phyloP scores from a whole-genome alignment of 768 basidiomycete genomes.

The Kwoniella shandongensis region DNA sequence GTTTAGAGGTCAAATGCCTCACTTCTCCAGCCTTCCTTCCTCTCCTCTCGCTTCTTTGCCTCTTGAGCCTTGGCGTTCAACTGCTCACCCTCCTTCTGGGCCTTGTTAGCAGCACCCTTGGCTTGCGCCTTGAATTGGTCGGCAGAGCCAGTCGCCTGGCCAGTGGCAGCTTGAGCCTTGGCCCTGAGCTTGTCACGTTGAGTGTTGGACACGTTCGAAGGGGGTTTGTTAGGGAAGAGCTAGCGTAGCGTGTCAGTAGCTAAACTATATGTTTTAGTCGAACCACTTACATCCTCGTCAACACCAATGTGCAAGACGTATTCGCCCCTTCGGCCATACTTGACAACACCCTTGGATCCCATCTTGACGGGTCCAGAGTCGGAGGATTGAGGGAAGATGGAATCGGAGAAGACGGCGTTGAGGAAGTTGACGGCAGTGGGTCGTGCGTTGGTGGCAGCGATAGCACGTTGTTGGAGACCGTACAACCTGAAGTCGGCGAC shows the following conservation, averaged over 20 bases:
- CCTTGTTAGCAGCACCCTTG: constrained; percentile 44
- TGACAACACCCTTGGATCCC: constrained; percentile 53
- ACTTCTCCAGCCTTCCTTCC: constrained; percentile 50
- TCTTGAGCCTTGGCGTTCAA: constrained; percentile 42
- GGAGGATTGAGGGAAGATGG: constrained; percentile 45
- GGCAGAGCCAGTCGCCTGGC: constrained; percentile 42
- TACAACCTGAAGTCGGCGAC: constrained; percentile 61
- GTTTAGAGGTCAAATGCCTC: constrained; percentile 49
- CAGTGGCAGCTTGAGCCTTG: constrained; percentile 31
- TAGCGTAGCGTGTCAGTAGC: constrained; percentile 7
- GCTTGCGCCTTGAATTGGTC: constrained; percentile 42
- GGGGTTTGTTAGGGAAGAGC: constrained; percentile 53
- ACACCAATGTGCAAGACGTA: constrained; percentile 55
- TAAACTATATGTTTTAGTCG: too few relatives aligned
- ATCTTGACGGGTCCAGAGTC: constrained; percentile 34
- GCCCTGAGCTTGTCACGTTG: constrained; percentile 47
- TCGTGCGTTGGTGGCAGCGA: constrained; percentile 78
- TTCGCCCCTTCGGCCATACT: constrained; percentile 54
- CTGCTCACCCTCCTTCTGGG: constrained; percentile 45
- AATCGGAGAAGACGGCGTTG: constrained; percentile 50
- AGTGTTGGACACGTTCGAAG: constrained; percentile 43
- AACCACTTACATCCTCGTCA: constrained; percentile 51
- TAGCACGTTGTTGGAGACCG: constrained; percentile 78
- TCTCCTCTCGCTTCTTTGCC: constrained; percentile 42
- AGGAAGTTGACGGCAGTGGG: constrained; percentile 51